Percentiles rank a stretch among this genome's conserved stretches.
phyloP scores from a whole-genome alignment of 2,329 filamentous ascomycete species.

The Fusarium sp. region DNA sequence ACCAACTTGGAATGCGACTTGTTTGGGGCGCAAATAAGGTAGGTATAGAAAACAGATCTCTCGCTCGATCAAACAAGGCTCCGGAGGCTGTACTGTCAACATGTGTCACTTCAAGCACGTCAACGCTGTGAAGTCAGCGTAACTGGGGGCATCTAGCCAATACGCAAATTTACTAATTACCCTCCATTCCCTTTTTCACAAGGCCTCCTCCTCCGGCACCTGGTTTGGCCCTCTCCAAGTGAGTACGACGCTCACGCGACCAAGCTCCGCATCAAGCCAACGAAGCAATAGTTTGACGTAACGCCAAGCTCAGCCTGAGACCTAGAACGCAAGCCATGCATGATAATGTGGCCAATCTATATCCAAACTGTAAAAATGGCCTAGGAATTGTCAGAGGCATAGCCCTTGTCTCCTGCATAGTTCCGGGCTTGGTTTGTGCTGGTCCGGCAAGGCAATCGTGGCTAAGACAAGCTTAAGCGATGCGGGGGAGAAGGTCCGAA shows the following conservation, averaged over 20 bases:
- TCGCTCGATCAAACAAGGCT: not conserved
- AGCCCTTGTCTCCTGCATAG: not conserved
- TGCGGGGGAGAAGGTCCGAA: not conserved
- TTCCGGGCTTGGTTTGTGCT: not conserved
- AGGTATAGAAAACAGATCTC: not conserved
- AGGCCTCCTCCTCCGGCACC: not conserved
- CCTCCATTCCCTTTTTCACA: not conserved
- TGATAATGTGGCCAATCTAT: not conserved
- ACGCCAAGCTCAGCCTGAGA: not conserved
- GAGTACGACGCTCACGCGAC: not conserved
- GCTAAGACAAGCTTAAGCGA: not conserved
- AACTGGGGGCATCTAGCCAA: too few relatives aligned
- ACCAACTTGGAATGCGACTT: not conserved
- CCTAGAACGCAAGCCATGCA: not conserved
- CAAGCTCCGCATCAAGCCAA: not conserved
- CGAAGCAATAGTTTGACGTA: not conserved
- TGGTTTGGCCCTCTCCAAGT: not conserved
- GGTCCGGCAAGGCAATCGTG: not conserved
- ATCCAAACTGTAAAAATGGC: not conserved
- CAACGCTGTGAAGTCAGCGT: not conserved
- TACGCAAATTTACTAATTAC: not conserved
- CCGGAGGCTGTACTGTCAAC: not conserved
- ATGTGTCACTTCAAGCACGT: not conserved
- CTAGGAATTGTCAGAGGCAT: not conserved
- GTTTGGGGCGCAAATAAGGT: not conserved